Evolutionary conservation across 78 protist genomes (phyloP).

Genomic region (Salpingoeca rosetta): DNA sequence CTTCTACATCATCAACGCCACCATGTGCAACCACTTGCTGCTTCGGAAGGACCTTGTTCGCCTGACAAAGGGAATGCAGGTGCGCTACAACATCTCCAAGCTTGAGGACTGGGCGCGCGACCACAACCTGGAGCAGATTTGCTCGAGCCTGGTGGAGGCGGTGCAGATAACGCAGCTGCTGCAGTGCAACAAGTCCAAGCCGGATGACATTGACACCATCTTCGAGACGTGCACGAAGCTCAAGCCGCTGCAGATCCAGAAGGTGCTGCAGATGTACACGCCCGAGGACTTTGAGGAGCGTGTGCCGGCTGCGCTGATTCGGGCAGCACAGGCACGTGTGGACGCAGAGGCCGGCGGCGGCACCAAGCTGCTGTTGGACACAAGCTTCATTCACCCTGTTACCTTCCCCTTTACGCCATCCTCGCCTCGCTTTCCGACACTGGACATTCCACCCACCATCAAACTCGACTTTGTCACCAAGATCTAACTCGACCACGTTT

Average conservation of each 20-base stretch:
- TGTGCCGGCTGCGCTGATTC: slow-evolving; percentile 3
- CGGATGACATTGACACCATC: background rate
- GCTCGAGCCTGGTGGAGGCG: background rate
- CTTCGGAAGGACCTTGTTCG: slow-evolving; percentile 9
- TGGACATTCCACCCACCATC: background rate
- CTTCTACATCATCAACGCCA: slow-evolving; percentile 3
- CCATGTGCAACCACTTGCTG: background rate
- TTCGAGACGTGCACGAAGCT: background rate
- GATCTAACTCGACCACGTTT: no score
- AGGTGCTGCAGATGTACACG: slow-evolving; percentile 10
- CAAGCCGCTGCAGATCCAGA: slow-evolving; percentile 16
- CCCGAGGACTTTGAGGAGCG: slow-evolving; percentile 13
- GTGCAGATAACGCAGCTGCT: slow-evolving; percentile 1
- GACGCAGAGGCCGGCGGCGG: background rate
- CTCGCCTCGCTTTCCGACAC: background rate
- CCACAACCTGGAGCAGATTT: background rate
- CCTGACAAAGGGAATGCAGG: slow-evolving; percentile 23
- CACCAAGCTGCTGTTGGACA: background rate
- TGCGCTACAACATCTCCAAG: slow-evolving; percentile 12
- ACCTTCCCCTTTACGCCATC: background rate
- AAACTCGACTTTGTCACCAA: background rate
- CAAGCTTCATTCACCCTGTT: background rate
- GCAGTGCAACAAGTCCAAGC: background rate
- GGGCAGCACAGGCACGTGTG: background rate
- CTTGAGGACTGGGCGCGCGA: background rate